phyloP scores from a whole-genome alignment of 805 yeast species.

The Wickerhamiella allomyrinae region DNA sequence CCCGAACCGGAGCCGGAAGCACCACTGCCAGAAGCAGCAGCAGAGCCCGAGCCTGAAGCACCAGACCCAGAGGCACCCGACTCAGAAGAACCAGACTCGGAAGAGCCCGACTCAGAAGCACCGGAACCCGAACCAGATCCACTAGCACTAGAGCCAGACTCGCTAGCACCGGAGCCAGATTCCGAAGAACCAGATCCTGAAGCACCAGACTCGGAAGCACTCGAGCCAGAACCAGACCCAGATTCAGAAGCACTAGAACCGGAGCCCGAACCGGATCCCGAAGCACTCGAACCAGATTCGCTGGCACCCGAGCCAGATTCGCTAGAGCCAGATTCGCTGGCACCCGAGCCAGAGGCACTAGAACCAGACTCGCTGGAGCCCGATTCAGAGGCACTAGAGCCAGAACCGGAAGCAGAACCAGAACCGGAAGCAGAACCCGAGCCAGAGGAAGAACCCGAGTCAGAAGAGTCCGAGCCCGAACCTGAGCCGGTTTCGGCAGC shows the following conservation, averaged over 20 bases:
- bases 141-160: background rate
- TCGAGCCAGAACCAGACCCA: background rate
- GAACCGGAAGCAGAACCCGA: background rate
- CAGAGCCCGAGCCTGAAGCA: background rate
- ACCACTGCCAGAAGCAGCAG: constrained; percentile 1
- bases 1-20: background rate
- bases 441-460: background rate
- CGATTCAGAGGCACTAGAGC: background rate
- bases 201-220: background rate
- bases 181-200: constrained; percentile 4
- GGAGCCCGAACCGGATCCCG: constrained; percentile 3
- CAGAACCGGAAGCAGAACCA: background rate
- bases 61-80: background rate
- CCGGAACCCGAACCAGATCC: background rate
- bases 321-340: background rate
- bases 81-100: constrained; percentile 3
- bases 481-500: background rate
- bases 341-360: background rate
- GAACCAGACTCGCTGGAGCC: background rate
- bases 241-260: background rate
- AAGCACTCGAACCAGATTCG: constrained; percentile 2
- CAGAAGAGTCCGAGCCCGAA: background rate
- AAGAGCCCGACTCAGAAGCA: background rate
- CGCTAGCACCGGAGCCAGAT: constrained; percentile 2
- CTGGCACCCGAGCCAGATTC: background rate